Conservation (phyloP, 1,284 basidiomycete species). For the Flammula alnicola region DNA sequence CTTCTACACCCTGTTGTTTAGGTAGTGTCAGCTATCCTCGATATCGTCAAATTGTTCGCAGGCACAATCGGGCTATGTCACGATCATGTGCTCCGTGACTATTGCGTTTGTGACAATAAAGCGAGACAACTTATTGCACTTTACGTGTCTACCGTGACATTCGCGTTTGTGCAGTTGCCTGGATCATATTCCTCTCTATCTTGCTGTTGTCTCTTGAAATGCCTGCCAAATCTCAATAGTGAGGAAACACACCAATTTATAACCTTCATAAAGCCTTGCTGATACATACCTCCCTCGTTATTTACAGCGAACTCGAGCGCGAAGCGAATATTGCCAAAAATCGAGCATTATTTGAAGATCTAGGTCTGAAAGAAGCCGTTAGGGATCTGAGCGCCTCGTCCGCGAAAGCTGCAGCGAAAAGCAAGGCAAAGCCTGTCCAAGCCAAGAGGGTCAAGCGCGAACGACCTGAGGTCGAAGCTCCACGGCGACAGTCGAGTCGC, state of each 20-base stretch:
- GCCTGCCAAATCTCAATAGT: conserved; percentile 58
- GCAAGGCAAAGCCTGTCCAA: conserved; percentile 66
- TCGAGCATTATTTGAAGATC: conserved; percentile 68
- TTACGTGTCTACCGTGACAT: too few species aligned
- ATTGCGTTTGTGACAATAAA: conserved; percentile 1
- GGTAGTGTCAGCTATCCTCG: background rate
- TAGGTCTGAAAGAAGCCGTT: conserved; percentile 66
- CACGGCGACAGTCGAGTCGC: conserved; percentile 68
- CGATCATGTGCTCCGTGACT: conserved; percentile 2
- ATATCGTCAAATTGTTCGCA: too few species aligned
- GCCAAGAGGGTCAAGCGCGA: conserved; percentile 60
- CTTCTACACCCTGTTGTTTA: background rate
- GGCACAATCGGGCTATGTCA: background rate
- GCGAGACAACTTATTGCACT: too few species aligned
- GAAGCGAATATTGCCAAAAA: conserved; percentile 81
- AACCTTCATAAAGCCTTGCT: background rate
- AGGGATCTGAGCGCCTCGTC: conserved; percentile 50
- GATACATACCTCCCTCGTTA: background rate
- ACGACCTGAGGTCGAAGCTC: conserved; percentile 43
- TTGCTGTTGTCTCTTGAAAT: conserved; percentile 27
- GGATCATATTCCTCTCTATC: too few species aligned
- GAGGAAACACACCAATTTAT: conserved; percentile 23
- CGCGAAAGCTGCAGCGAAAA: conserved; percentile 42
- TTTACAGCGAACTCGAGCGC: conserved; percentile 68
- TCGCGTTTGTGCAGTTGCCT: too few species aligned